phyloP scores from a whole-genome alignment of 192 early-diverging fungal genomes.

The Coemansia sp. region DNA sequence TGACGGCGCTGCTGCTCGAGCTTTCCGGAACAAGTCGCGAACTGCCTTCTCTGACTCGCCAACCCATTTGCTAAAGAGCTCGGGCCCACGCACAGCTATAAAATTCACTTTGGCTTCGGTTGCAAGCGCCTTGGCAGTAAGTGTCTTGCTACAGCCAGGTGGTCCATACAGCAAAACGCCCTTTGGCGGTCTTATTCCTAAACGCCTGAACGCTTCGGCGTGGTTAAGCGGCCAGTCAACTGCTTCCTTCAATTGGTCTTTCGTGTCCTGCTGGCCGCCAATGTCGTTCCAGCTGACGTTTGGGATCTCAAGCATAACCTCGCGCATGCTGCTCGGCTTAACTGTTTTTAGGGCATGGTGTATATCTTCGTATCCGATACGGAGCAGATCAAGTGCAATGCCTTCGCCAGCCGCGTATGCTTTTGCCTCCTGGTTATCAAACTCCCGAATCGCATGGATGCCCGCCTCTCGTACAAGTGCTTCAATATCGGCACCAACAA shows the following conservation, averaged over 20 bases:
- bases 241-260: constrained; percentile 88
- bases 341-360: constrained; percentile 15
- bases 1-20: constrained; percentile 88
- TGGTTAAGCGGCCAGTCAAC: constrained; percentile 98
- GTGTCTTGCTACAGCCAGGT: constrained; percentile 96
- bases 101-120: constrained; percentile 97
- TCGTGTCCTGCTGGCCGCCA: constrained; percentile 91
- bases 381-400: background rate
- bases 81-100: constrained; percentile 96
- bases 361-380: constrained; percentile 6
- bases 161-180: constrained; percentile 98
- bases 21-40: constrained; percentile 90
- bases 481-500: constrained; percentile 96
- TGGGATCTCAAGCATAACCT: constrained; percentile 85
- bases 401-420: background rate
- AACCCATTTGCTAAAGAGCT: constrained; percentile 99
- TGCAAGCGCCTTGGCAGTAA: constrained; percentile 96
- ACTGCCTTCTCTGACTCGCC: constrained; percentile 98
- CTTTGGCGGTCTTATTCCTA: constrained; percentile 94
- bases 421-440: background rate
- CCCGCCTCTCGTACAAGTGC: constrained; percentile 87
- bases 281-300: constrained; percentile 91
- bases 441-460: constrained; percentile 68
- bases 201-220: constrained; percentile 83
- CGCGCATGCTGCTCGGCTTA: constrained; percentile 49